Base-by-base conservation (phyloP, 2,329 filamentous ascomycete genomes). In the Fusarium chlamydosporum region DNA sequence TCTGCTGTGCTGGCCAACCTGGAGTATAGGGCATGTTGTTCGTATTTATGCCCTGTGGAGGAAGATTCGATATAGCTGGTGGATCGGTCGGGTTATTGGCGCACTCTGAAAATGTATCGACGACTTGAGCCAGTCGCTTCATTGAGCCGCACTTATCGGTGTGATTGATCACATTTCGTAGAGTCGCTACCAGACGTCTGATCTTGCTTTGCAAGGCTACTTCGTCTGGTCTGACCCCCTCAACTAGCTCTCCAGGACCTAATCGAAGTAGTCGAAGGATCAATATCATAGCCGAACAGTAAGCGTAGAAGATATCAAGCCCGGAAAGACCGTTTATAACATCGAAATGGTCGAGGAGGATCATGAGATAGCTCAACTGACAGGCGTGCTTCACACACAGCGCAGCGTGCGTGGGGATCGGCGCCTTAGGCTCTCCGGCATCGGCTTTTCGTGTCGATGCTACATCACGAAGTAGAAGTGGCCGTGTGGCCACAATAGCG, bases 291-390 rank as follows among this genome's bases (percentile, higher is more conserved):
- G 73, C 73, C 3, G 76, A 74, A 42, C 75, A 78, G 58, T 79
- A 79, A 34, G 75, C 72, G 51, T 80, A 80, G 35, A 78, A 80
- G 3, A 79, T 70, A 31, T 80, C 79, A 0, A 79, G 67, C 2
- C 77, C 77, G 1, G 77, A 77, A 9, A 78, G 65, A 2, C 79
- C 77, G 47, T 79, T 77, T 8, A 80, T 50, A 1, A 77, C 69
- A 20, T 74, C 68, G 38, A 79, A 78, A 6, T 69, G 71, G 35
- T 78, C 74, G 0, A 80, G 73, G 1, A 80, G 68, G 15, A 79
- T 70, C 43, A 76, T 71, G 0, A 79, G 60, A 7, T 73, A 73
- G 23, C 75, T 71, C 38, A 80, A 64, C 43, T 78, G 77, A 8
- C 70, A 75, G 15, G 78, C 77, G 35, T 79, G 75, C 38, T 69